phyloP scores from a whole-genome alignment of 2,329 filamentous ascomycete species.

The Fusarium sp. region DNA sequence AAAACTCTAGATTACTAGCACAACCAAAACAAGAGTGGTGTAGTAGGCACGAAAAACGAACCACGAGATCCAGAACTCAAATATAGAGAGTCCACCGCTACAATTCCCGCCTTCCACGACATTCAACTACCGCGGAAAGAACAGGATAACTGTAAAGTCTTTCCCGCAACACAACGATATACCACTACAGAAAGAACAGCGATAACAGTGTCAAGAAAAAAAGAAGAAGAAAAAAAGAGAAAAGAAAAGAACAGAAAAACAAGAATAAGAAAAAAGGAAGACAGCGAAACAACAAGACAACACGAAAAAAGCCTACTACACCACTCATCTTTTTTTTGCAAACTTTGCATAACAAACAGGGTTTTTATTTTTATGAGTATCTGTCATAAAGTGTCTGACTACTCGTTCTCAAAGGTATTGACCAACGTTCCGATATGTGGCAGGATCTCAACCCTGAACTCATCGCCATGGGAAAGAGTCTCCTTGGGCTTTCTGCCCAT shows the following conservation, averaged over 20 bases:
- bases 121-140: background rate
- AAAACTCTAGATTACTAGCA: background rate
- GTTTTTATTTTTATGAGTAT: fast-evolving
- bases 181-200: background rate
- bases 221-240: no score
- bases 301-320: background rate
- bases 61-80: background rate
- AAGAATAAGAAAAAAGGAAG: background rate
- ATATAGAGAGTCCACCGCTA: background rate
- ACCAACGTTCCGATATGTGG: slow-evolving; percentile 55
- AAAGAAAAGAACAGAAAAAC: background rate
- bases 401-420: slow-evolving; percentile 40
- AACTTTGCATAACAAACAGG: fast-evolving
- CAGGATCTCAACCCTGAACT: slow-evolving; percentile 55
- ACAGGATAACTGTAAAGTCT: background rate
- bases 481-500: slow-evolving; percentile 50
- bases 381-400: fast-evolving
- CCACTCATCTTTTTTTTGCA: background rate
- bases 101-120: background rate
- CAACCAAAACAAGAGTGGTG: background rate
- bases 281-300: background rate
- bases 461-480: slow-evolving; percentile 51
- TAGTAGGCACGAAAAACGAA: background rate
- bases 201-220: background rate
- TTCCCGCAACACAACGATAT: background rate